Conservation (phyloP, 805 yeast genomes). For the Metschnikowia henanensis region DNA sequence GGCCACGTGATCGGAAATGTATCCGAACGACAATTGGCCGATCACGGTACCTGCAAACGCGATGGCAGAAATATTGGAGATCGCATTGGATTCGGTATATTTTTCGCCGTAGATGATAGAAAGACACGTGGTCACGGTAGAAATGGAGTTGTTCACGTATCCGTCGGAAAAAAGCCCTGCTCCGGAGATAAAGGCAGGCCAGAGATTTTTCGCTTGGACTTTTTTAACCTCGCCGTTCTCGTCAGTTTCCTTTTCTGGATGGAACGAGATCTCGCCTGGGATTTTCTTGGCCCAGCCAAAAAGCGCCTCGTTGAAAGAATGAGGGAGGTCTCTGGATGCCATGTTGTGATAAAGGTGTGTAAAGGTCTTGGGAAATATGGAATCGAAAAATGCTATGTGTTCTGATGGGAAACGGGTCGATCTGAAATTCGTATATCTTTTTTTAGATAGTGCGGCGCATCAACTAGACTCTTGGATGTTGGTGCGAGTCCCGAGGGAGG, state of each 20-base stretch:
- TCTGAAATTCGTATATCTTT: no score
- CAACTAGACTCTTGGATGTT: no score
- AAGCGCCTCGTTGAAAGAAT: conserved; percentile 14
- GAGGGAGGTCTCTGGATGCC: conserved; percentile 23
- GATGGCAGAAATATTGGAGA: conserved; percentile 79
- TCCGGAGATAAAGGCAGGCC: conserved; percentile 56
- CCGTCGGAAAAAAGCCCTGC: conserved; percentile 95
- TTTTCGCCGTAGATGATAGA: conserved; percentile 61
- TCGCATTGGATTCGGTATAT: conserved; percentile 64
- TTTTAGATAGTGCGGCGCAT: no score
- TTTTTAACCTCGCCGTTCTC: conserved; percentile 17
- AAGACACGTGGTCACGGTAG: conserved; percentile 74
- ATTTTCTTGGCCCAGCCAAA: conserved; percentile 15
- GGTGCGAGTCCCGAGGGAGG: no score
- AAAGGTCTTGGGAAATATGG: no score
- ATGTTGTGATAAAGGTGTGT: conserved; percentile 3
- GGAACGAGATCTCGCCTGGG: conserved; percentile 14
- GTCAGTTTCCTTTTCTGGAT: conserved; percentile 9
- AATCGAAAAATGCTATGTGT: no score
- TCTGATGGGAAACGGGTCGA: background rate
- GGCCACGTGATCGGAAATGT: conserved; percentile 73
- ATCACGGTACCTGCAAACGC: conserved; percentile 91
- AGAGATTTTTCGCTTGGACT: conserved; percentile 25
- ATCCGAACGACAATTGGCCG: conserved; percentile 83
- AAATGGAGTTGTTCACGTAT: conserved; percentile 81